These are phyloP conservation scores for Apiospora marii DNA, from an alignment of 2,329 filamentous ascomycete species.

Conservation along the genomic window DNA sequence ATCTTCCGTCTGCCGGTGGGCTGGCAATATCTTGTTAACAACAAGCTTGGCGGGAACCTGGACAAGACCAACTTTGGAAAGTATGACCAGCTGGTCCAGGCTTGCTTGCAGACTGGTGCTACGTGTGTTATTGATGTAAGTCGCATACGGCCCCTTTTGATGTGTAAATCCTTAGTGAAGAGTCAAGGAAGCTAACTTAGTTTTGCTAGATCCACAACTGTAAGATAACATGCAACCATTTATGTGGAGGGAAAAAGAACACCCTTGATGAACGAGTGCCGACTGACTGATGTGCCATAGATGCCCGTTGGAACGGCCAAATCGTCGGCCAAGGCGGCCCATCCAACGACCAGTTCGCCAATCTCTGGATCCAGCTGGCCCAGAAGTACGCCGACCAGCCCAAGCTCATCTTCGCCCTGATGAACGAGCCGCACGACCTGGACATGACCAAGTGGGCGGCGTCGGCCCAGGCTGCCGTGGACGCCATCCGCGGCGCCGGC, in stretches of 20 bases:
- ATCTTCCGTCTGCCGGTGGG: conserved; percentile 64
- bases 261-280: conserved; percentile 17
- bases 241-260: neutral
- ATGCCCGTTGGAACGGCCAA: conserved; percentile 65
- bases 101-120: conserved; percentile 63
- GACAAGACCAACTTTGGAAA: conserved; percentile 55
- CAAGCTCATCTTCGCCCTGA: conserved; percentile 69
- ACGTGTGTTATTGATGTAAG: conserved; percentile 62
- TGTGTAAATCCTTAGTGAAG: neutral
- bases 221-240: neutral
- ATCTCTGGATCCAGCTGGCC: conserved; percentile 66
- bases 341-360: conserved; percentile 63
- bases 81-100: conserved; percentile 64
- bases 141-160: neutral
- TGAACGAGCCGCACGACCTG: conserved; percentile 74
- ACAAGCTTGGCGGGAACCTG: conserved; percentile 57
- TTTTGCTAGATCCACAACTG: conserved; percentile 55
- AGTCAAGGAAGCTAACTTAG: neutral
- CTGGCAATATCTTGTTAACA: conserved; percentile 68
- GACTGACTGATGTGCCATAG: neutral
- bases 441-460: conserved; percentile 61
- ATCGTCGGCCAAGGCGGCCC: conserved; percentile 74
- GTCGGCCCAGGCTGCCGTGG: conserved; percentile 69
- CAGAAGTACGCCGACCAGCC: conserved; percentile 61
- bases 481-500: conserved; percentile 69